A percentile compares a stretch with the other conserved stretches of the same genome.
Evolutionary conservation across 2,329 filamentous ascomycete genomes (phyloP).

Genomic region (Capronia epimyces): DNA sequence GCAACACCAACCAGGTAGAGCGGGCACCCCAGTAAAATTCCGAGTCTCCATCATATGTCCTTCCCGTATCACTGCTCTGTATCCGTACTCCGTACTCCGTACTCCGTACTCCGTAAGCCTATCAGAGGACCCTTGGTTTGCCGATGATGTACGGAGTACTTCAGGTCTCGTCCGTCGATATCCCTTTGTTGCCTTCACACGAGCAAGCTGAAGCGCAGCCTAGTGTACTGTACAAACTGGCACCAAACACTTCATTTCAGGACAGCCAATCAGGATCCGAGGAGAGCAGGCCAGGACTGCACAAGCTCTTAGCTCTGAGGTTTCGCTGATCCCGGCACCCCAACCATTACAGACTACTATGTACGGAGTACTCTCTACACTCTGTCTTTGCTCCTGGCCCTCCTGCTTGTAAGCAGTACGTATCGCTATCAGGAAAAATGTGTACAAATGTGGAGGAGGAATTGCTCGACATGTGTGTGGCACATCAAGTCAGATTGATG

Average conservation of each 20-base stretch:
- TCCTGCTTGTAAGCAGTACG: too few relatives aligned
- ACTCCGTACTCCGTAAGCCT: too few relatives aligned
- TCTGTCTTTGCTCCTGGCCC: too few relatives aligned
- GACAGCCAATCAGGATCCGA: background rate
- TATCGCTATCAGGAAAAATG: too few relatives aligned
- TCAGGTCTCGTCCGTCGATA: background rate
- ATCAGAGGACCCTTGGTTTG: background rate
- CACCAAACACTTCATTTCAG: background rate
- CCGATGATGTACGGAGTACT: background rate
- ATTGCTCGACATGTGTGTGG: background rate
- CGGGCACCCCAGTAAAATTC: slow-evolving; percentile 1
- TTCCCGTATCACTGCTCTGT: background rate
- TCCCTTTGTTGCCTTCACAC: background rate
- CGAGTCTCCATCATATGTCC: slow-evolving; percentile 3
- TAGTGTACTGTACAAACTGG: too few relatives aligned
- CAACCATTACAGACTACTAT: too few relatives aligned
- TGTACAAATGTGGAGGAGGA: too few relatives aligned
- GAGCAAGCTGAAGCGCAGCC: background rate
- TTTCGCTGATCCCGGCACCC: too few relatives aligned
- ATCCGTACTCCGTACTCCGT: too few relatives aligned
- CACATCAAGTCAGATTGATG: background rate
- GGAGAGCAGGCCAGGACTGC: background rate
- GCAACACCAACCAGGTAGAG: background rate
- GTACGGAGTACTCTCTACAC: too few relatives aligned
- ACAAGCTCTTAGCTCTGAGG: background rate